These are phyloP conservation scores for Yamadazyma takamatsuzukensis DNA, from an alignment of 805 yeast species.

Conservation along the genomic window DNA sequence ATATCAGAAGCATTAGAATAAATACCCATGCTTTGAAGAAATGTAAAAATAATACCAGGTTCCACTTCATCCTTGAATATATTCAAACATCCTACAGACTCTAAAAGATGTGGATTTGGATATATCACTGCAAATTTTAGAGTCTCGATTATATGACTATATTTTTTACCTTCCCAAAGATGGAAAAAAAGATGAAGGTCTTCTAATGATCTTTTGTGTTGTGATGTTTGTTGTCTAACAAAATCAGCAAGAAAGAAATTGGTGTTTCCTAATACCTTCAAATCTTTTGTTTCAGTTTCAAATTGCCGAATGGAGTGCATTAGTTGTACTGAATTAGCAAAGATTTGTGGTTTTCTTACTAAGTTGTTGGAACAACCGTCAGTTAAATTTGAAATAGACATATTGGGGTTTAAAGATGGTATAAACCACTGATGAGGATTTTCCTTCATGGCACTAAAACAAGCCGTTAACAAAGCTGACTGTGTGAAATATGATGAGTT, in stretches of 20 bases:
- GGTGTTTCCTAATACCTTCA: constrained; percentile 17
- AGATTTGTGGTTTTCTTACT: constrained; percentile 18
- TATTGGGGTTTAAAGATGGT: constrained; percentile 11
- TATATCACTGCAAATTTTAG: constrained; percentile 27
- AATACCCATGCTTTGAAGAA: constrained; percentile 4
- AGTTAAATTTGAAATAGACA: constrained; percentile 19
- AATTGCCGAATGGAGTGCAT: constrained; percentile 8
- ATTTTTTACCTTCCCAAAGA: constrained; percentile 30
- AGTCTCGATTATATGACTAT: constrained; percentile 20
- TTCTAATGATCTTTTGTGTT: constrained; percentile 15
- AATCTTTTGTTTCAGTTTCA: constrained; percentile 9
- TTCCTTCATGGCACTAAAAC: constrained; percentile 18
- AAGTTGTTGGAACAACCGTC: constrained; percentile 24
- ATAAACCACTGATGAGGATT: constrained; percentile 27
- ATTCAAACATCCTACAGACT: constrained; percentile 2
- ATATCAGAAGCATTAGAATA: constrained; percentile 8
- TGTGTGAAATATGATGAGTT: constrained; percentile 24
- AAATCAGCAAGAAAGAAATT: constrained; percentile 16
- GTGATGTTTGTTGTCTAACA: constrained; percentile 12
- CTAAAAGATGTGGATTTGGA: constrained; percentile 23
- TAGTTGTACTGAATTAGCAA: constrained; percentile 20
- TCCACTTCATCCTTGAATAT: neutral
- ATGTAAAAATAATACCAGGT: neutral
- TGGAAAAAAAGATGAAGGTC: constrained; percentile 24
- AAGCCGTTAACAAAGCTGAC: constrained; percentile 24